These are phyloP conservation scores for Brettanomyces custersianus DNA, from an alignment of 805 yeast genomes.

Conservation along the genomic window DNA sequence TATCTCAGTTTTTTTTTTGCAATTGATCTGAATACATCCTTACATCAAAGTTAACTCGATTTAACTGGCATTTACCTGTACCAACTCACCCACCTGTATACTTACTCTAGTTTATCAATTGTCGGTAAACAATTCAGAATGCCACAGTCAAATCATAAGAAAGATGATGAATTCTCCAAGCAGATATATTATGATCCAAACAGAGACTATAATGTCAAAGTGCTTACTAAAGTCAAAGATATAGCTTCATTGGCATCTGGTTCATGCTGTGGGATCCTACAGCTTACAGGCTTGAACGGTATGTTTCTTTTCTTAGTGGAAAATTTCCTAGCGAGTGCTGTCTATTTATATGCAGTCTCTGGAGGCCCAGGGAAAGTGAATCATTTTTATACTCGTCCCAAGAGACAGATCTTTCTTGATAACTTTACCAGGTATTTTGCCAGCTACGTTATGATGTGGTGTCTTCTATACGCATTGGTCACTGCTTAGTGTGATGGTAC, in stretches of 20 bases:
- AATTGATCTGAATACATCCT: too few species aligned
- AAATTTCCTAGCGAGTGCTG: conserved; percentile 24
- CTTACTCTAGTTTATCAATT: too few species aligned
- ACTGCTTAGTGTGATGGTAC: too few species aligned
- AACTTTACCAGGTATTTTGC: conserved; percentile 40
- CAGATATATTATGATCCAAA: conserved; percentile 1
- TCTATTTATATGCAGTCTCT: conserved; percentile 25
- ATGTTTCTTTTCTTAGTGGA: conserved; percentile 33
- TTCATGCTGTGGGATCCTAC: conserved; percentile 44
- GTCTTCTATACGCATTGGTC: conserved; percentile 41
- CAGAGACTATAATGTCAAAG: conserved; percentile 10
- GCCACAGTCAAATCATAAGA: too few species aligned
- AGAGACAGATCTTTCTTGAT: conserved; percentile 33
- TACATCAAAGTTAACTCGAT: too few species aligned
- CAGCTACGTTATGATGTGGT: conserved; percentile 52
- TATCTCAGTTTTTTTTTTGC: too few species aligned
- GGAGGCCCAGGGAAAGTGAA: background rate
- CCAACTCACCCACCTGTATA: too few species aligned
- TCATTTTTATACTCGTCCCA: conserved; percentile 31
- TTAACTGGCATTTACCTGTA: too few species aligned
- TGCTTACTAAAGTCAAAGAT: conserved; percentile 25
- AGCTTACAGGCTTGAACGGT: conserved; percentile 41
- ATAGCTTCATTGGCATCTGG: conserved; percentile 43
- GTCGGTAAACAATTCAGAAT: too few species aligned
- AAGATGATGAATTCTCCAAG: background rate